Evolutionary conservation across 768 basidiomycete species (phyloP).

Genomic region (Lentinula lateritia): DNA sequence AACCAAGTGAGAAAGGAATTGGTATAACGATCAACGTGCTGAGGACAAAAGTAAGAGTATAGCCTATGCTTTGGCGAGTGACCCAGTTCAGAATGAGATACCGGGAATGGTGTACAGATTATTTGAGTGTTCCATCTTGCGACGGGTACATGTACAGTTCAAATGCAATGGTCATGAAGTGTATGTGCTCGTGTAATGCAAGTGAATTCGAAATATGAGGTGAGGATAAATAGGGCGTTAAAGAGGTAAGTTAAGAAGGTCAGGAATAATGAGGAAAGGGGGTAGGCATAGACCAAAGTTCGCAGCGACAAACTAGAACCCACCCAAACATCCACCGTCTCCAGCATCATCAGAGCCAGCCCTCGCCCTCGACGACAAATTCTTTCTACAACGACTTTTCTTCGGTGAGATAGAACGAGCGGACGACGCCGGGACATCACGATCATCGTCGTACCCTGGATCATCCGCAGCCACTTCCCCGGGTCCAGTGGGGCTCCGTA

Average conservation of each 20-base stretch:
- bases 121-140: not conserved
- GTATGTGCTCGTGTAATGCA: not conserved
- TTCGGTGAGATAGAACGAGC: not conserved
- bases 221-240: not conserved
- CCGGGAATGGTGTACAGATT: not conserved
- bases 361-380: slow-evolving; percentile 4
- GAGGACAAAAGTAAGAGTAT: not conserved
- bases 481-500: not conserved
- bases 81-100: not conserved
- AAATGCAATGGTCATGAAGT: slow-evolving; percentile 2
- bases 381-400: slow-evolving; percentile 1
- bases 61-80: not conserved
- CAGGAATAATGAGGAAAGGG: not conserved
- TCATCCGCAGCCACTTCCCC: slow-evolving; percentile 5
- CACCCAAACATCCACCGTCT: slow-evolving; percentile 11
- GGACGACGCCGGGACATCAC: not conserved
- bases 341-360: not conserved
- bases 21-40: not conserved
- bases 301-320: slow-evolving; percentile 3
- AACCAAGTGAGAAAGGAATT: no score
- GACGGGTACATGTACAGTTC: slow-evolving; percentile 5
- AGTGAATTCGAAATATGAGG: not conserved
- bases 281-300: not conserved
- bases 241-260: not conserved
- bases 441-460: slow-evolving; percentile 5